phyloP scores from a whole-genome alignment of 306 rosid species.

The Pyrus betulifolia region DNA sequence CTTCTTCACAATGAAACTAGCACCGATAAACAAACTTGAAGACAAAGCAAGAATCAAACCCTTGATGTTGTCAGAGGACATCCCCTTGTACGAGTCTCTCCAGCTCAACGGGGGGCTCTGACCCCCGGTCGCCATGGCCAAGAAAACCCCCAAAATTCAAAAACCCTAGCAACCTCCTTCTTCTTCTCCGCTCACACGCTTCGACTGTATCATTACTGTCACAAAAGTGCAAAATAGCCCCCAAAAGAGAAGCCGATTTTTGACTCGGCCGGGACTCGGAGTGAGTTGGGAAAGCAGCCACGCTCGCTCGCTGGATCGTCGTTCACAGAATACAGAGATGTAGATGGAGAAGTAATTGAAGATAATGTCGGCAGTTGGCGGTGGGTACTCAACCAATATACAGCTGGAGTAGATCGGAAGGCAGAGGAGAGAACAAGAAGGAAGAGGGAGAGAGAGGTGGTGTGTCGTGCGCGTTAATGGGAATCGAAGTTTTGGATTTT shows the following conservation, averaged over 20 bases:
- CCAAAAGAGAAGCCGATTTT: background rate
- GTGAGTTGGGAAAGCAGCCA: background rate
- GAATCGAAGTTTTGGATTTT: background rate
- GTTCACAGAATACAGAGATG: background rate
- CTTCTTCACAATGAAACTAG: conserved; percentile 82
- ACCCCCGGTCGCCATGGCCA: conserved; percentile 15
- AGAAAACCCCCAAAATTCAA: background rate
- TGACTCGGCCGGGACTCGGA: background rate
- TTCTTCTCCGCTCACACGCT: background rate
- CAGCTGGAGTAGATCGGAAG: conserved; percentile 1
- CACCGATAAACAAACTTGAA: conserved; percentile 81
- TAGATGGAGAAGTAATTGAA: background rate
- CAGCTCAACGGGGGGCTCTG: conserved; percentile 40
- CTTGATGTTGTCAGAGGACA: conserved; percentile 75
- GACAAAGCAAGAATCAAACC: conserved; percentile 77
- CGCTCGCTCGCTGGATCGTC: background rate
- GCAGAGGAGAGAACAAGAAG: background rate
- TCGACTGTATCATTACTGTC: conserved; percentile 3
- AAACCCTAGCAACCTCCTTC: conserved; percentile 19
- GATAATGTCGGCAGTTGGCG: conserved; percentile 13
- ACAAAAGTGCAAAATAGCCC: background rate
- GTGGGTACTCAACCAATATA: background rate
- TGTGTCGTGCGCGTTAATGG: background rate
- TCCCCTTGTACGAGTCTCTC: conserved; percentile 53
- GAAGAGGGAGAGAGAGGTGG: background rate